These are phyloP conservation scores for Oenanthe sinensis DNA, from an alignment of 129 eudicot genomes.

Conservation along the genomic window DNA sequence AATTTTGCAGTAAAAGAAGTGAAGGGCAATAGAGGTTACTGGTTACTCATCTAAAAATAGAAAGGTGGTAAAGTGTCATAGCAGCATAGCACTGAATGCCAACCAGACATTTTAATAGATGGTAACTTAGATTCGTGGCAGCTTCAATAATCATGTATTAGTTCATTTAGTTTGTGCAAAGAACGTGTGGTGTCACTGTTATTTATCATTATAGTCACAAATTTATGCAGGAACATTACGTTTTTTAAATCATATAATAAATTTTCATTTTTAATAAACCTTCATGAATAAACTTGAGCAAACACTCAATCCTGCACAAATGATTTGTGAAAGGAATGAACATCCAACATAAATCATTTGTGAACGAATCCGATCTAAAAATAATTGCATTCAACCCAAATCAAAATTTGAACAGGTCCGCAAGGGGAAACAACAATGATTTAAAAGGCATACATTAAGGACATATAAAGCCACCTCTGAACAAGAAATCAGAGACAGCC, in stretches of 20 bases:
- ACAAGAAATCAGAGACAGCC: not conserved
- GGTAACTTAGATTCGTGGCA: not conserved
- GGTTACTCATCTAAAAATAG: not conserved
- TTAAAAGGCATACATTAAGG: not conserved
- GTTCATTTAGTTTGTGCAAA: not conserved
- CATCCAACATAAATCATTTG: not conserved
- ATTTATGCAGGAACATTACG: not conserved
- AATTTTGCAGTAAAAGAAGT: conserved; percentile 7
- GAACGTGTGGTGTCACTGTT: not conserved
- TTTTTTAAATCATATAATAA: not conserved
- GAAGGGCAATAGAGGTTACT: not conserved
- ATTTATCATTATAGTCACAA: not conserved
- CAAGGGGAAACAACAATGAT: not conserved
- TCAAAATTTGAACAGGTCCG: not conserved
- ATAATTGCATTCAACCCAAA: not conserved
- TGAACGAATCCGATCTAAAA: not conserved
- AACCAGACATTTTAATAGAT: not conserved
- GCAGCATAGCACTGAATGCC: not conserved
- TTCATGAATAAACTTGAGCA: not conserved
- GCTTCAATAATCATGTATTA: not conserved
- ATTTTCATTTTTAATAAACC: not conserved
- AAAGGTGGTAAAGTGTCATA: not conserved
- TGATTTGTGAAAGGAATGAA: not conserved
- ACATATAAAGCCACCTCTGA: not conserved
- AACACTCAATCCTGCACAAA: not conserved